These are phyloP conservation scores for Hirsutella minnesotensis DNA, from an alignment of 2,329 filamentous ascomycete genomes.

Conservation along the genomic window DNA sequence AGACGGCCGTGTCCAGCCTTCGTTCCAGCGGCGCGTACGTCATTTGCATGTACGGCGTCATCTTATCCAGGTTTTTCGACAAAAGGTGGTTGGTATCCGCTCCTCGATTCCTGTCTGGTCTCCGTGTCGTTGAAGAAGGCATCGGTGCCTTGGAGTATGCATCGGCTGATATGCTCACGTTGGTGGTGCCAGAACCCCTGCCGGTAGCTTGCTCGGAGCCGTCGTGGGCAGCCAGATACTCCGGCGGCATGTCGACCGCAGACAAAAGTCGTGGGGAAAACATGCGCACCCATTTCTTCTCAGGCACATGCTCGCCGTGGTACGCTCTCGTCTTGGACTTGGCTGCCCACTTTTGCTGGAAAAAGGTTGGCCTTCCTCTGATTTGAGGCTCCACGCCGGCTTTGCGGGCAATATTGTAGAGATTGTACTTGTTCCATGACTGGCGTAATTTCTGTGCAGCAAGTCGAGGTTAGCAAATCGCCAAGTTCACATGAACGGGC, in stretches of 20 bases:
- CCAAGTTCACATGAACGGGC: too few species aligned
- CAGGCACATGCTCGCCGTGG: slow-evolving; percentile 88
- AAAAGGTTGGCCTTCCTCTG: slow-evolving; percentile 54
- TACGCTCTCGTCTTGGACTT: slow-evolving; percentile 78
- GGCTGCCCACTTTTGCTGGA: slow-evolving; percentile 95
- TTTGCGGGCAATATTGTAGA: slow-evolving; percentile 65
- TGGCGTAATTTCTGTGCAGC: slow-evolving; percentile 69
- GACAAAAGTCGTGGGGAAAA: slow-evolving; percentile 72
- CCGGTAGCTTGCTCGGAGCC: slow-evolving; percentile 76
- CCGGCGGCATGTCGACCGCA: slow-evolving; percentile 74
- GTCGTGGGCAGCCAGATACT: slow-evolving; percentile 68
- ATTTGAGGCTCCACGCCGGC: slow-evolving; percentile 18
- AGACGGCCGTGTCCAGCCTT: slow-evolving; percentile 87
- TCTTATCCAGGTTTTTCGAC: slow-evolving; percentile 22
- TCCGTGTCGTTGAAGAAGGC: slow-evolving; percentile 9
- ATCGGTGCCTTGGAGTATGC: slow-evolving; percentile 19
- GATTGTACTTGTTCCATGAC: slow-evolving; percentile 95
- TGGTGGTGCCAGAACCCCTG: slow-evolving; percentile 58
- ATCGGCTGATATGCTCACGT: slow-evolving; percentile 19
- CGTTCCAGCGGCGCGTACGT: slow-evolving; percentile 84
- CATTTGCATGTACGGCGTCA: slow-evolving; percentile 93
- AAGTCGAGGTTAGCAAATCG: slow-evolving; percentile 1
- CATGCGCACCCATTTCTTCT: slow-evolving; percentile 89
- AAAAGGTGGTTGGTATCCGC: slow-evolving; percentile 19
- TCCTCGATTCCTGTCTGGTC: neutral